These are phyloP conservation scores for Phaffomyces opuntiae DNA, from an alignment of 805 yeast genomes.

Conservation along the genomic window DNA sequence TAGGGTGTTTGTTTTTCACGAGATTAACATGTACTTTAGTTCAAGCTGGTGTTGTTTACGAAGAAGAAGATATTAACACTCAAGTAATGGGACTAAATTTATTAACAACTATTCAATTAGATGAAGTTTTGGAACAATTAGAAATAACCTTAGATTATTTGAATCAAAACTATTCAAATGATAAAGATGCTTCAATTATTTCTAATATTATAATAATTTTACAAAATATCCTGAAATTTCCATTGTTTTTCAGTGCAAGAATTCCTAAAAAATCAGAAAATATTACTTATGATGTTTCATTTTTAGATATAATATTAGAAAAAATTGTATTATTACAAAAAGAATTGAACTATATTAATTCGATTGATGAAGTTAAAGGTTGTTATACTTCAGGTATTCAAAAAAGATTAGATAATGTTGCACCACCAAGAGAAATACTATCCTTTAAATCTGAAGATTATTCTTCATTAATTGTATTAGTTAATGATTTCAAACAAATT, in stretches of 20 bases:
- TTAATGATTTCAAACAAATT: constrained; percentile 32
- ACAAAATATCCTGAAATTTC: constrained; percentile 16
- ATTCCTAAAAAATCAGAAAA: constrained; percentile 10
- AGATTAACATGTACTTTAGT: constrained; percentile 41
- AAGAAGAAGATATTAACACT: constrained; percentile 70
- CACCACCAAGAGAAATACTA: constrained; percentile 34
- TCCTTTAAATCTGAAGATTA: constrained; percentile 26
- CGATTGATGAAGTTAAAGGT: constrained; percentile 24
- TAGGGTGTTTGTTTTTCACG: constrained; percentile 50
- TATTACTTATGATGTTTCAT: constrained; percentile 8
- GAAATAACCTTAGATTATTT: constrained; percentile 30
- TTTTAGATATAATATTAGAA: constrained; percentile 9
- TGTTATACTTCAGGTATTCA: constrained; percentile 43
- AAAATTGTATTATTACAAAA: constrained; percentile 8
- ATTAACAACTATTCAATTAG: constrained; percentile 22
- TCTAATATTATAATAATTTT: constrained; percentile 14
- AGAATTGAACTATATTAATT: constrained; percentile 16
- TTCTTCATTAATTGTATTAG: constrained; percentile 23
- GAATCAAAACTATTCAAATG: constrained; percentile 10
- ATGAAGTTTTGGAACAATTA: constrained; percentile 23
- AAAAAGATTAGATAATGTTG: constrained; percentile 37
- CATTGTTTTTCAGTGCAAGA: constrained; percentile 10
- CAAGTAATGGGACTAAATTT: constrained; percentile 51
- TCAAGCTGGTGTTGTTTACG: constrained; percentile 52
- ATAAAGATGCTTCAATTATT: constrained; percentile 17